Conservation (phyloP, 768 basidiomycete species). For the Saitozyma sp. region DNA sequence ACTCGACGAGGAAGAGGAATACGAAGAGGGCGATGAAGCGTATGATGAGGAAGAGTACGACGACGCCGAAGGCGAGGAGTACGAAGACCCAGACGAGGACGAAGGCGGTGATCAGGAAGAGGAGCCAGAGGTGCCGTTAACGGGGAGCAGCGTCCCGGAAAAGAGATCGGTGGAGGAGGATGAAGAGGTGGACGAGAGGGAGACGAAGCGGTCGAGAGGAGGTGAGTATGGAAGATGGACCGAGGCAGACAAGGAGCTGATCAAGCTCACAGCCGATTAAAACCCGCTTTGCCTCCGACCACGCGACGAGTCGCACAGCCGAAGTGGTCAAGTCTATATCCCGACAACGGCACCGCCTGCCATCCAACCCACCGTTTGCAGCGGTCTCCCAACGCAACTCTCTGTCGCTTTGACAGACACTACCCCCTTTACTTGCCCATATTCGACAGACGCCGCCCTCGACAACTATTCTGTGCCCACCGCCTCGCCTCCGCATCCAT, state of each 20-base stretch:
- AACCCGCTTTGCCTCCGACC: too few relatives aligned
- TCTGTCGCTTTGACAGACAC: too few relatives aligned
- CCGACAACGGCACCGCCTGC: too few relatives aligned
- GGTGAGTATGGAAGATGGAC: background rate
- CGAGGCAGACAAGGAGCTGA: background rate
- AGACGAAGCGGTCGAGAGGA: background rate
- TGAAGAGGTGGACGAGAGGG: background rate
- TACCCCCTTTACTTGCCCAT: too few relatives aligned
- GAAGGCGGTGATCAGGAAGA: conserved; percentile 4
- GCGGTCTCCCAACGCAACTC: too few relatives aligned
- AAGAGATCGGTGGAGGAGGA: conserved; percentile 5
- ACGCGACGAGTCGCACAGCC: too few relatives aligned
- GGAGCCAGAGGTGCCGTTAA: conserved; percentile 1
- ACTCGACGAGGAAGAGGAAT: conserved; percentile 12
- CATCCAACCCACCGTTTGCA: too few relatives aligned
- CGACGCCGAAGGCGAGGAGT: conserved; percentile 13
- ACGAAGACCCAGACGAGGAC: background rate
- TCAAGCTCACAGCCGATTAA: background rate
- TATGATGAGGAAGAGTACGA: conserved; percentile 13
- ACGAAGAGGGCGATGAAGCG: conserved; percentile 2
- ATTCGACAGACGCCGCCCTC: too few relatives aligned
- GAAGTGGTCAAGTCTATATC: too few relatives aligned
- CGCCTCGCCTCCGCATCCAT: too few relatives aligned
- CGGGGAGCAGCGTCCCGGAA: background rate
- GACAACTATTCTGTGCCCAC: too few relatives aligned